A percentile compares a stretch with the other conserved stretches of the same genome.
Evolutionary conservation across 2,329 filamentous ascomycete species (phyloP).

Genomic region (Fusarium albidum): DNA sequence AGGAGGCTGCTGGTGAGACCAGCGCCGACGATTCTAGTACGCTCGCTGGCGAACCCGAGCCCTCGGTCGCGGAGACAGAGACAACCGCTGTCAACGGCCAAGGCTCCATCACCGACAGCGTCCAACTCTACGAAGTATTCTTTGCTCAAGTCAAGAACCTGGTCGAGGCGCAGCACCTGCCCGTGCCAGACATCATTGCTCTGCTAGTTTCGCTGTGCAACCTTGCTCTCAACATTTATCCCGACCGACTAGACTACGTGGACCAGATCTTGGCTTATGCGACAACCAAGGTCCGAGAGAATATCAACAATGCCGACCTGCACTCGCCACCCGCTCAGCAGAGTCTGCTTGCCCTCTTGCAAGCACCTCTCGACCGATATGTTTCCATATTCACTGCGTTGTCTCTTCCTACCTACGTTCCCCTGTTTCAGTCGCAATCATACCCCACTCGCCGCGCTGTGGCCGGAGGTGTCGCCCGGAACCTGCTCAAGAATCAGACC

Average conservation of each 20-base stretch:
- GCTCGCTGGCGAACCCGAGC: slow-evolving; percentile 43
- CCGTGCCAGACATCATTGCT: slow-evolving; percentile 94
- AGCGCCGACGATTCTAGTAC: slow-evolving; percentile 44
- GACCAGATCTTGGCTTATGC: slow-evolving; percentile 94
- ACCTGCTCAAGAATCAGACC: slow-evolving; percentile 83
- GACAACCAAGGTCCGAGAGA: slow-evolving; percentile 83
- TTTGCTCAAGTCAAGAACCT: slow-evolving; percentile 95
- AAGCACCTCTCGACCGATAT: slow-evolving; percentile 89
- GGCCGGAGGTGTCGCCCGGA: slow-evolving; percentile 86
- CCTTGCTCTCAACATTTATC: slow-evolving; percentile 94
- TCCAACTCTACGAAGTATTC: slow-evolving; percentile 96
- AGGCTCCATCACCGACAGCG: slow-evolving; percentile 63
- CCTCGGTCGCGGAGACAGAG: slow-evolving; percentile 57
- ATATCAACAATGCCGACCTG: slow-evolving; percentile 93
- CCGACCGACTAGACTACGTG: slow-evolving; percentile 90
- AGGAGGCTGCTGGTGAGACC: slow-evolving; percentile 30
- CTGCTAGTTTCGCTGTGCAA: slow-evolving; percentile 93
- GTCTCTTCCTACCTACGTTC: slow-evolving; percentile 89
- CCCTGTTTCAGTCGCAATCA: slow-evolving; percentile 88
- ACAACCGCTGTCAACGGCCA: slow-evolving; percentile 57
- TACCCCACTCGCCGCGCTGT: slow-evolving; percentile 92
- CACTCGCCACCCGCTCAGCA: slow-evolving; percentile 89
- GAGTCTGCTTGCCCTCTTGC: slow-evolving; percentile 87
- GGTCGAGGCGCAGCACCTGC: slow-evolving; percentile 87
- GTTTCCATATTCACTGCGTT: slow-evolving; percentile 95